These are phyloP conservation scores for Myxozyma geophila DNA, from an alignment of 805 yeast species.

Conservation along the genomic window DNA sequence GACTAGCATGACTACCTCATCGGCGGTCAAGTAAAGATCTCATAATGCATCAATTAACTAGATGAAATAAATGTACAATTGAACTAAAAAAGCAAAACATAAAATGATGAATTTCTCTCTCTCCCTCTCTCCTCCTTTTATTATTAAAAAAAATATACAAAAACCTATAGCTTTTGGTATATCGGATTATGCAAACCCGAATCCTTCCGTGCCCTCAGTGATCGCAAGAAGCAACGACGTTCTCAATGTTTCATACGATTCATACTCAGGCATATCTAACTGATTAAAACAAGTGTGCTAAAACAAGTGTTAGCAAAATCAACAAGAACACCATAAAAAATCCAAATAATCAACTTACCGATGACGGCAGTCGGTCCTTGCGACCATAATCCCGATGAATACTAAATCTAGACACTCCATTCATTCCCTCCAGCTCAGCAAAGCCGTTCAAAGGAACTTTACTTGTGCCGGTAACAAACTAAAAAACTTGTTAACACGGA, in stretches of 20 bases:
- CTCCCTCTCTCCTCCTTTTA: too few relatives aligned
- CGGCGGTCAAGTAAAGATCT: too few relatives aligned
- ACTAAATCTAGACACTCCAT: conserved; percentile 82
- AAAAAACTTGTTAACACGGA: background rate
- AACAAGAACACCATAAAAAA: background rate
- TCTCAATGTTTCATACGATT: conserved; percentile 81
- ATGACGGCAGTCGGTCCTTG: conserved; percentile 85
- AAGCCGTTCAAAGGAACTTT: conserved; percentile 96
- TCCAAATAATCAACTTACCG: conserved; percentile 44
- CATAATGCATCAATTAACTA: too few relatives aligned
- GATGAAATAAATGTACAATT: too few relatives aligned
- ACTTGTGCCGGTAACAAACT: conserved; percentile 93
- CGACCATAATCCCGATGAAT: conserved; percentile 89
- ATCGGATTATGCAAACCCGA: conserved; percentile 69
- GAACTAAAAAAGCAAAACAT: too few relatives aligned
- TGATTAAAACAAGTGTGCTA: conserved; percentile 94
- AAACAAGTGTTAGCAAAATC: background rate
- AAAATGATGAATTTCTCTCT: too few relatives aligned
- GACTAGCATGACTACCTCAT: too few relatives aligned
- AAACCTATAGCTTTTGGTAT: too few relatives aligned
- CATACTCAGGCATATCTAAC: conserved; percentile 90
- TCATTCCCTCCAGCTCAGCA: conserved; percentile 83
- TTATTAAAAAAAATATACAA: too few relatives aligned
- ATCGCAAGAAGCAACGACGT: conserved; percentile 81
- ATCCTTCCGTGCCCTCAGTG: conserved; percentile 95